Conservation (phyloP, 2,329 filamentous ascomycete genomes). For the Aspergillus sp. region DNA sequence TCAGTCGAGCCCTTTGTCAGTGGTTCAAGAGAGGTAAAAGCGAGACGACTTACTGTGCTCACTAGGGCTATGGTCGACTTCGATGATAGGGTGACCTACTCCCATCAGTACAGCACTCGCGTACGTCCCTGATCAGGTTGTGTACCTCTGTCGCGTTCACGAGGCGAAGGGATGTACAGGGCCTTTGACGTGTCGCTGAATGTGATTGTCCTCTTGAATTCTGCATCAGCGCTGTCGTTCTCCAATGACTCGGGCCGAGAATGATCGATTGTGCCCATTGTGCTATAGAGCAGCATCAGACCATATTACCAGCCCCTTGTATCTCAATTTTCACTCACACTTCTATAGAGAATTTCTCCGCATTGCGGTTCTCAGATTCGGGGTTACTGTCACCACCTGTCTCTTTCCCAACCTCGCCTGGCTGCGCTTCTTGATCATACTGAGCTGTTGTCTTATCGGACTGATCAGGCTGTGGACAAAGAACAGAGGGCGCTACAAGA, state of each 20-base stretch:
- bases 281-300: background rate
- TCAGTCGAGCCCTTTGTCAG: constrained; percentile 5
- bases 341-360: background rate
- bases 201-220: constrained; percentile 10
- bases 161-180: constrained; percentile 33
- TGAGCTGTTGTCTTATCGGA: background rate
- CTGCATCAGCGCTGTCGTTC: background rate
- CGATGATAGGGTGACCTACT: constrained; percentile 30
- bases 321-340: background rate
- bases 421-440: constrained; percentile 19
- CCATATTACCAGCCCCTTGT: background rate
- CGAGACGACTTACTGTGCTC: constrained; percentile 15
- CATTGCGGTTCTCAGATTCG: background rate
- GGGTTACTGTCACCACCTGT: background rate
- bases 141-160: constrained; percentile 29
- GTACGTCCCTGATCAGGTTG: background rate
- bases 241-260: background rate
- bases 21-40: background rate
- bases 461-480: constrained; percentile 10
- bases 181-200: constrained; percentile 25
- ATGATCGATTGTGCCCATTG: background rate
- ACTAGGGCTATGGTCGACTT: constrained; percentile 28
- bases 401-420: background rate
- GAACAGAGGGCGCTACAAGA: constrained; percentile 18
- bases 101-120: constrained; percentile 7